A percentile compares a stretch with the other conserved stretches of the same genome.
Conservation (phyloP, 164 flowering plant genomes). For the Piper betle region DNA sequence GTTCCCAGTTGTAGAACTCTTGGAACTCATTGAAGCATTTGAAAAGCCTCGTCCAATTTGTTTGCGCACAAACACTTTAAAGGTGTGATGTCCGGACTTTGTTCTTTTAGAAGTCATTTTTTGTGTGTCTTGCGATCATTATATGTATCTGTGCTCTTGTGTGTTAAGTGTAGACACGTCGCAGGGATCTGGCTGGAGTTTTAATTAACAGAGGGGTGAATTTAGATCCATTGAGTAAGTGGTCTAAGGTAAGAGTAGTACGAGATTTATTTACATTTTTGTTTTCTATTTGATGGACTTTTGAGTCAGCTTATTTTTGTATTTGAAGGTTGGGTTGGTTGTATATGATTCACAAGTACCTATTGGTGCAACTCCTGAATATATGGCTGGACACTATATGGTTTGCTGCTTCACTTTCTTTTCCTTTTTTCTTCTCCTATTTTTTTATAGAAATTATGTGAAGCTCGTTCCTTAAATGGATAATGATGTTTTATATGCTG, state of each 20-base stretch:
- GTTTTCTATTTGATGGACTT: neutral
- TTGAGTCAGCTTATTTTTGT: neutral
- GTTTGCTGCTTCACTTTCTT: conserved; percentile 18
- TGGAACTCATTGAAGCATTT: conserved; percentile 87
- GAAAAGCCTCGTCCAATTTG: conserved; percentile 85
- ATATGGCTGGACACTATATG: conserved; percentile 98
- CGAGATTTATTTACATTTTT: neutral
- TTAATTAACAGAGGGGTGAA: conserved; percentile 91
- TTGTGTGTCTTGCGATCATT: neutral
- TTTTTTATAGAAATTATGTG: neutral
- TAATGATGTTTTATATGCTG: neutral
- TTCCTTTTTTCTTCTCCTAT: neutral
- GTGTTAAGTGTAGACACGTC: conserved; percentile 38
- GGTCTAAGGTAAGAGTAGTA: conserved; percentile 73
- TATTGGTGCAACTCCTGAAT: conserved; percentile 97
- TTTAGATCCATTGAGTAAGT: conserved; percentile 81
- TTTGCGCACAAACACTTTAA: conserved; percentile 74
- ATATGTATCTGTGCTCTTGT: neutral
- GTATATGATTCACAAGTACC: conserved; percentile 98
- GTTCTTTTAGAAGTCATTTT: neutral
- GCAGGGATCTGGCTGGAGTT: conserved; percentile 88
- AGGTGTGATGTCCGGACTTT: conserved; percentile 24
- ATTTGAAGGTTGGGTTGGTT: conserved; percentile 78
- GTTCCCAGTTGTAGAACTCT: conserved; percentile 78
- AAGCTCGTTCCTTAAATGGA: neutral